These are phyloP conservation scores for Acer campestre DNA, from an alignment of 345 rosid genomes.

Conservation along the genomic window DNA sequence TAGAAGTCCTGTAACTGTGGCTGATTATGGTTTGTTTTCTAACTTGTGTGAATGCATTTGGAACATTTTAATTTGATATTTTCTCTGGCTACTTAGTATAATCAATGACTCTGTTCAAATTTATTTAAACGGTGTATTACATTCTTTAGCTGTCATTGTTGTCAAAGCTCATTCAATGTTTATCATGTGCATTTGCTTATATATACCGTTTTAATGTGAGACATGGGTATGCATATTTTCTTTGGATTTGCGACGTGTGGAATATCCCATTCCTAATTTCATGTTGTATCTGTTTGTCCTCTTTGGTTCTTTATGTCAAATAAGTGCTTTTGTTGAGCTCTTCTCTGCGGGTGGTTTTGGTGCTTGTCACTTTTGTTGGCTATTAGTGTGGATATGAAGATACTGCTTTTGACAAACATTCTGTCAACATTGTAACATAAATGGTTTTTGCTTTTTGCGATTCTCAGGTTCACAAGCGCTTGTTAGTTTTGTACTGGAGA, in stretches of 20 bases:
- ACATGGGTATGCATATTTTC: neutral
- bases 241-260: neutral
- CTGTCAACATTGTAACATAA: neutral
- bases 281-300: neutral
- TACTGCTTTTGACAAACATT: neutral
- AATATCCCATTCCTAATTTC: neutral
- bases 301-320: neutral
- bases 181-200: neutral
- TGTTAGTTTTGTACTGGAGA: conserved; percentile 73
- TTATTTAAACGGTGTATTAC: neutral
- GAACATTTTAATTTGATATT: neutral
- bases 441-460: neutral
- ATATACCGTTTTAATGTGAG: neutral
- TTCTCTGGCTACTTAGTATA: neutral
- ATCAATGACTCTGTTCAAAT: neutral
- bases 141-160: neutral
- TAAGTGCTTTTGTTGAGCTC: neutral
- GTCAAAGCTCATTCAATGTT: neutral
- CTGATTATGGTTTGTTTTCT: conserved; percentile 80
- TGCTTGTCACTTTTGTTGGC: no score
- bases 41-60: neutral
- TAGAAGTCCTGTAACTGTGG: conserved; percentile 92
- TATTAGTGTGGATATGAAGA: neutral
- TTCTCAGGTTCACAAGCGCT: conserved; percentile 89
- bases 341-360: neutral